Percentiles rank a stretch among this genome's conserved stretches.
Conservation (phyloP, 257 asterid species). For the Capsicum chinense region DNA sequence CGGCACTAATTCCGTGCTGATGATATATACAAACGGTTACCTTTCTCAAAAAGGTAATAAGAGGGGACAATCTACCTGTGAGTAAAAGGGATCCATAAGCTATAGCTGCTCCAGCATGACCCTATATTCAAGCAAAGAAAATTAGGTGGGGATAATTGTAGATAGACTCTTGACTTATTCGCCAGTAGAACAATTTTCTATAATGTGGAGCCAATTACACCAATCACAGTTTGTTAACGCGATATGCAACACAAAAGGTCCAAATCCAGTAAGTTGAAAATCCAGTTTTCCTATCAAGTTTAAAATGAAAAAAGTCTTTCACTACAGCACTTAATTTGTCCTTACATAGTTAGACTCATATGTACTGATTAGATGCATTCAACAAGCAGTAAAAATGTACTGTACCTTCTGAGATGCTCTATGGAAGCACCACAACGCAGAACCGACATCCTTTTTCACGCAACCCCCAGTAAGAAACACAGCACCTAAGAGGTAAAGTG, state of each 20-base stretch:
- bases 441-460: slow-evolving; percentile 73
- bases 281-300: background rate
- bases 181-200: slow-evolving; percentile 5
- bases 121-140: slow-evolving; percentile 52
- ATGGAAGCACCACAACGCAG: slow-evolving; percentile 97
- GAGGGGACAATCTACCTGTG: slow-evolving; percentile 47
- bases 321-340: background rate
- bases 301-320: background rate
- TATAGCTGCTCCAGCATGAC: slow-evolving; percentile 89
- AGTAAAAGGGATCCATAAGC: slow-evolving; percentile 94
- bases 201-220: background rate
- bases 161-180: slow-evolving; percentile 2
- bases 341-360: background rate
- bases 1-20: background rate
- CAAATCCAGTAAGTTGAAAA: background rate
- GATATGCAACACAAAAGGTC: background rate
- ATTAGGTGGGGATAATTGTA: slow-evolving; percentile 9
- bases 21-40: background rate
- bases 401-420: slow-evolving; percentile 91
- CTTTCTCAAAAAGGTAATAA: background rate
- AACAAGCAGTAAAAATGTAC: slow-evolving; percentile 27
- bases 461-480: slow-evolving; percentile 97
- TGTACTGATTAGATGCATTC: slow-evolving; percentile 9
- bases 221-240: background rate
- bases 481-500: slow-evolving; percentile 90